Base-by-base conservation (phyloP, 2,329 filamentous ascomycete genomes). In the Colletotrichum sp. region DNA sequence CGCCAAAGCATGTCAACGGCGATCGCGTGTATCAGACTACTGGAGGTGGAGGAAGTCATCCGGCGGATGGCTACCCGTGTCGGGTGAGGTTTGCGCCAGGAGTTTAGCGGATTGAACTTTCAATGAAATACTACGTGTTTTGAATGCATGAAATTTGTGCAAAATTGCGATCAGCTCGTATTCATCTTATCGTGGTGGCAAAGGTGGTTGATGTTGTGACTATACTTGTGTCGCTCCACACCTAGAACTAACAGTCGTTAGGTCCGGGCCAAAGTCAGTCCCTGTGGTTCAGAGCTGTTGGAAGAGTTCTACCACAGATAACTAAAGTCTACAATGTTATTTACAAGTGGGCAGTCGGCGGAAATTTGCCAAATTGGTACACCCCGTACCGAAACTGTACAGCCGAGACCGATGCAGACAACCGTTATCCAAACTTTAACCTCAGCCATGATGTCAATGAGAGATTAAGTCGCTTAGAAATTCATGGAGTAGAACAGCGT, bases 1-100 rank as follows among this genome's bases (percentile, higher is more conserved):
- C 69, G 6, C 43, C 59, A 9, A 71, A 71, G 12, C 43, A 43
- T 14, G 69, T 71, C 14, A 71, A 56, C 18, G 59, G 69, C n/a
- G 69, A 71, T 32, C 55, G 69, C 9, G 69, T 71, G 13, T 71
- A 71, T 18, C 69, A 65, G 21, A 71, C 69, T 7, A 71, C 69
- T 12, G 69, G 69, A 21, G 69, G 59, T 12, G 69, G 69, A 12
- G 69, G 69, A 28, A 71, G 69, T 24, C 69, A 71, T 38, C 69
- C 69, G 2, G 69, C 69, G 18, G 69, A 65, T 32, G 69, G 69
- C 10, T 71, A 71, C 24, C 69, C 69, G 12, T 71, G 59, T n/a
- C 12, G 69, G 18, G 69, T 71, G 21, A 30, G 59, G 12, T 71
- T 71, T 30, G 69, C 69, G 14, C 43, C 48, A n/a, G 59, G 69